These are phyloP conservation scores for Nannochloropsis oceanica DNA, from an alignment of 108 stramenopile species.

Conservation along the genomic window DNA sequence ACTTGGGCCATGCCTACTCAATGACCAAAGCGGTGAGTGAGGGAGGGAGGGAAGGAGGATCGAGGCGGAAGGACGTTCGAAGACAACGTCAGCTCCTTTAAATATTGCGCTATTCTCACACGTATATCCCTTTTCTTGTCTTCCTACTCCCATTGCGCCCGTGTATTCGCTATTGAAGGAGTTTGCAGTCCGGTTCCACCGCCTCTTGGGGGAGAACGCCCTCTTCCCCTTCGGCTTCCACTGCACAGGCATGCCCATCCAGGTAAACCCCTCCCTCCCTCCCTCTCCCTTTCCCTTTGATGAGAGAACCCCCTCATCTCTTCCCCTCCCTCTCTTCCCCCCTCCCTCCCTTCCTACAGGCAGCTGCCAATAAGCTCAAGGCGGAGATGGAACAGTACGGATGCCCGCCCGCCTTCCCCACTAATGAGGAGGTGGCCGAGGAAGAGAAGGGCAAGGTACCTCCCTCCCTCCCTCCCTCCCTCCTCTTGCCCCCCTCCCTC, in stretches of 20 bases:
- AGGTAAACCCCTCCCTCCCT: too few species aligned
- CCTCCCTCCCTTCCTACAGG: constrained; percentile 34
- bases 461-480: too few species aligned
- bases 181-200: constrained; percentile 78
- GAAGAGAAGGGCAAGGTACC: constrained; percentile 57
- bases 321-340: too few species aligned
- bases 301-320: too few species aligned
- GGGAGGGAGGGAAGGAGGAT: not conserved
- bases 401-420: constrained; percentile 69
- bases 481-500: not conserved
- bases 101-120: not conserved
- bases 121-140: not conserved
- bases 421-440: constrained; percentile 65
- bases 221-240: constrained; percentile 97
- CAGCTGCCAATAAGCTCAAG: constrained; percentile 94
- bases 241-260: constrained; percentile 98
- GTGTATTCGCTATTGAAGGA: constrained; percentile 12
- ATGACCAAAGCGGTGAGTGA: constrained; percentile 70
- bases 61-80: not conserved
- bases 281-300: too few species aligned
- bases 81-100: not conserved
- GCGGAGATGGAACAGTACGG: constrained; percentile 65
- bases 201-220: constrained; percentile 79
- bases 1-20: constrained; percentile 94
- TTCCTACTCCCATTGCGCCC: not conserved